A percentile compares a stretch with the other conserved stretches of the same genome.
phyloP scores from a whole-genome alignment of 176 grass and related monocot species.

The Juncus effusus region DNA sequence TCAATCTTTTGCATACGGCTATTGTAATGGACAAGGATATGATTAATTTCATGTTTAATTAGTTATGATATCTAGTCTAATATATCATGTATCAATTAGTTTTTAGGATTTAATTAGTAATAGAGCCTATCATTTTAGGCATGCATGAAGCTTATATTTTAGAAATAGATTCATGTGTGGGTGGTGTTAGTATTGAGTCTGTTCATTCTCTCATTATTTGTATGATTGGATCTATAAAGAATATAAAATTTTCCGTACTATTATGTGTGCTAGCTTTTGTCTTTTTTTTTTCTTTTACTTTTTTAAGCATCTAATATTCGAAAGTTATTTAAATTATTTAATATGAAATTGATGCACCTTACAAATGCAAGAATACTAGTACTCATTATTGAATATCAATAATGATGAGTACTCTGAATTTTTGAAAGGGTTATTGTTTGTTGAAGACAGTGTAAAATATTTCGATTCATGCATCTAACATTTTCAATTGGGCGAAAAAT shows the following conservation, averaged over 20 bases:
- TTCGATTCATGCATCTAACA: no score
- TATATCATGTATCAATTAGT: slow-evolving; percentile 26
- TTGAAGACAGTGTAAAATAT: no score
- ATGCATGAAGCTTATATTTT: slow-evolving; percentile 37
- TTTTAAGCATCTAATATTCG: not conserved
- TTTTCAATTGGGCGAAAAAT: no score
- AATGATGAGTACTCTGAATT: no score
- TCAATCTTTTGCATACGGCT: slow-evolving; percentile 25
- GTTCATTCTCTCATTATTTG: slow-evolving; percentile 29
- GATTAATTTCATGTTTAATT: slow-evolving; percentile 6
- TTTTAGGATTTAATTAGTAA: slow-evolving; percentile 16
- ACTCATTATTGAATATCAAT: no score
- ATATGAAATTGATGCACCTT: no score
- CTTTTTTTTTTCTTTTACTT: not conserved
- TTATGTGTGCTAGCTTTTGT: no score
- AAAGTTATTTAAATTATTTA: slow-evolving; percentile 17
- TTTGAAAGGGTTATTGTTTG: no score
- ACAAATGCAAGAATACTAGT: no score
- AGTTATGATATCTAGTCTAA: slow-evolving; percentile 8
- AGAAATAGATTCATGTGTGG: slow-evolving; percentile 34
- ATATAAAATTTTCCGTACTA: slow-evolving; percentile 11
- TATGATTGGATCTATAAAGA: slow-evolving; percentile 29
- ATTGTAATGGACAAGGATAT: slow-evolving; percentile 21
- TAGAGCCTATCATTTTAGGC: slow-evolving; percentile 18
- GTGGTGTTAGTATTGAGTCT: slow-evolving; percentile 25